Base-by-base conservation (phyloP, 73 alveolate genomes). In the Paramecium caudatum region DNA sequence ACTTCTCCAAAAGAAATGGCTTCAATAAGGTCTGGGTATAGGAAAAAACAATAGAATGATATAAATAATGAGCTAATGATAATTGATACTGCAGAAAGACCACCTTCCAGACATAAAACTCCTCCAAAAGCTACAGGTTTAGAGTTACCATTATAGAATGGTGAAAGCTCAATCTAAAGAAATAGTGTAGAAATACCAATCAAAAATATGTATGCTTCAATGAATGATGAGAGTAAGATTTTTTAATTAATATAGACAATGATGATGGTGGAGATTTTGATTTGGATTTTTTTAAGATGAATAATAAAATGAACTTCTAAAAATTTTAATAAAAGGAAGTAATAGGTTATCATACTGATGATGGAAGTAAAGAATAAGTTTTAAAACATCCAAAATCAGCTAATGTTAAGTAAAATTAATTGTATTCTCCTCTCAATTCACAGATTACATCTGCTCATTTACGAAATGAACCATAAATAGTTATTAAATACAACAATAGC, bases 81-180 rank as follows among this genome's bases (percentile, higher is more conserved):
- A 32, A 15, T 37, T 15, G 43, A 23, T 74, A 27, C 19, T 37
- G 39, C 16, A 19, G 2, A 4, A 12, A 21, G 93, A 0, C 93
- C 93, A 33, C 93, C 93, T 12, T 88, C 93, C 0, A 78, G 93
- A 21, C 93, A 88, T 82, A 88, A 88, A 27, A 88, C 93, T 16
- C 93, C 93, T 74, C 93, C 93, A 4, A 88, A 88, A 70, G 93
- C 93, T 5, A 50, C 86, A 10, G 93, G 84, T 3, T 65, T 88
- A 25, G 93, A 88, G 30, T 30, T 88, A 12, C 93, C 93, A 10
- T 33, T 33, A n/a, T 46, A 36, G n/a, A 65, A 65, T 33, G 43
- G 49, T 47, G 16, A 13, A 2, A 30, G 15, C 30, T 27, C 23
- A 10, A 23, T 23, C 7, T 7, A 55, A 21, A 55, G 80, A 55